Evolutionary conservation across 2,329 filamentous ascomycete species (phyloP).

Genomic region (Colletotrichum sp.): DNA sequence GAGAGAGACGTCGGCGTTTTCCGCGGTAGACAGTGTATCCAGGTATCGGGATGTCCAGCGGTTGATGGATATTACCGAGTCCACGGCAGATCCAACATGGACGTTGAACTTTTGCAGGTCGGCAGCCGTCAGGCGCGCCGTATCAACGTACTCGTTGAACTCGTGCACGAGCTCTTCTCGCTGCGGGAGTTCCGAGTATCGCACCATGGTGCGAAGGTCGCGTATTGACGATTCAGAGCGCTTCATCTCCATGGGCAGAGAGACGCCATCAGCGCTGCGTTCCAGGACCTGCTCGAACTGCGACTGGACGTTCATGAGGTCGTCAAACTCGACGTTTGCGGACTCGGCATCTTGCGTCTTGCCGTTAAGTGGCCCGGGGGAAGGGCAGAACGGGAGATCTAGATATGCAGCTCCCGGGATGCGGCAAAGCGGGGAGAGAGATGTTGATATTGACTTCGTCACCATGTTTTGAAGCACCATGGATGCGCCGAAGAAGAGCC

Average conservation of each 20-base stretch:
- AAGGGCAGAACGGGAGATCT: conserved; percentile 67
- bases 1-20: conserved; percentile 35
- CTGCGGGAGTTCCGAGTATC: conserved; percentile 70
- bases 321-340: conserved; percentile 70
- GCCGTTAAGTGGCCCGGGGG: not conserved
- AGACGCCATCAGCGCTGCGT: conserved; percentile 67
- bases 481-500: conserved; percentile 63
- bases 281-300: conserved; percentile 79
- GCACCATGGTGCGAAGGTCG: conserved; percentile 75
- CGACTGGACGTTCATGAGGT: conserved; percentile 76
- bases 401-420: conserved; percentile 69
- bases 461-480: conserved; percentile 68
- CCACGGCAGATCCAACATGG: conserved; percentile 75
- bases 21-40: conserved; percentile 56
- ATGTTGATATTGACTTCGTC: conserved; percentile 63
- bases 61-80: conserved; percentile 77
- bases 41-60: conserved; percentile 76
- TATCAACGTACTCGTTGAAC: conserved; percentile 77
- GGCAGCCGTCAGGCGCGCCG: conserved; percentile 66
- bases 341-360: conserved; percentile 13
- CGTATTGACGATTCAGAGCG: conserved; percentile 75
- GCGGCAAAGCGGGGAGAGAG: conserved; percentile 72
- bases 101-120: conserved; percentile 79
- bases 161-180: conserved; percentile 76
- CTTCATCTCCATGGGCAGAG: conserved; percentile 80